Evolutionary conservation across 352 stramenopile genomes (phyloP), one percentile per base, ranked within the genome.

Genomic region (Phytophthora multivora): DNA sequence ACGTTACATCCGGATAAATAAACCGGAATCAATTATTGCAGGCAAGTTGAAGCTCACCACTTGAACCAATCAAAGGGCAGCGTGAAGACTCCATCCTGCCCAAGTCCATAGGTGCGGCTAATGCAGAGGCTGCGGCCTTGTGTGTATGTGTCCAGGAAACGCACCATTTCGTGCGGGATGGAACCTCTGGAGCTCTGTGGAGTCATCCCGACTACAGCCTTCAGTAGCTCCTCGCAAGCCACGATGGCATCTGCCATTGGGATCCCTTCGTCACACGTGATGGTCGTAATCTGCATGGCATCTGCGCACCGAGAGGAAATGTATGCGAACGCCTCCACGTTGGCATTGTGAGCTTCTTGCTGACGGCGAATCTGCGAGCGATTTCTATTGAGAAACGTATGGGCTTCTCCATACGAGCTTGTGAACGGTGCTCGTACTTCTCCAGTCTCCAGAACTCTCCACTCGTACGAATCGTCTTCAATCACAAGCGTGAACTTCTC

Each of bases 51-150:
- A 67, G 63, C 47, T 63, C 30, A 71, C 53, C 63, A 72, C 36
- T 69, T 73, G 41, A 62, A 79, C 74, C 74, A 80, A 36, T 83
- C 71, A 6, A 69, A 56, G 16, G 74, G 74, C n/a, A 83, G 51
- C 21, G 64, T 75, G 63, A 77, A 83, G 19, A 71, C 18, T 25
- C 74, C 74, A 40, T 85, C 76, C 30, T 82, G 76, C 12, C 69
- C 71, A 18, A 83, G 36, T 21, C 76, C 76, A 41, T 69, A 85
- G 10, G 54, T 65, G 23, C 68, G 67, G 36, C 38, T 60, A 46
- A 83, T 78, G 31, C 71, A 63, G 2, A 85, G 50, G 13, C 53
- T 57, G 2, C 56, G 67, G 5, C 64, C 71, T 52, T 59, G 51
- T 18, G 72, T 73, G 39, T 70, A 81, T 0, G 39, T 64, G 63